Percentiles rank a stretch among this genome's conserved stretches.
Evolutionary conservation across 352 stramenopile genomes (phyloP).

Genomic region (Globisporangium polare): DNA sequence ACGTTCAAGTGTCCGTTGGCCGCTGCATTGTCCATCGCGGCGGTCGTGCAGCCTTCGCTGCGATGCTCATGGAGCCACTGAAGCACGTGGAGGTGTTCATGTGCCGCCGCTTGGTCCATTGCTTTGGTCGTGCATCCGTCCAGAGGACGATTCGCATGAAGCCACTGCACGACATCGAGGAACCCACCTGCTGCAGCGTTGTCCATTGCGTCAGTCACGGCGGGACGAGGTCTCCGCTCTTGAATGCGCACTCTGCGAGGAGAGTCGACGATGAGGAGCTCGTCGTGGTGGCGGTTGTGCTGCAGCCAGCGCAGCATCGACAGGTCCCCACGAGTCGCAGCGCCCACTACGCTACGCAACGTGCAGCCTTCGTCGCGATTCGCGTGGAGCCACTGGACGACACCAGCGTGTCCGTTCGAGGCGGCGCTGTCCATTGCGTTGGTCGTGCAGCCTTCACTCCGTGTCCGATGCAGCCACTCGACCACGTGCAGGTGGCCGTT

Average conservation of each 20-base stretch:
- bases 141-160: background rate
- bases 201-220: background rate
- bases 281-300: background rate
- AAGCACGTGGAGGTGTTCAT: background rate
- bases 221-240: background rate
- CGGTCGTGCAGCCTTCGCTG: background rate
- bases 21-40: slow-evolving; percentile 4
- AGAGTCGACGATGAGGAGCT: background rate
- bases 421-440: background rate
- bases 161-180: background rate
- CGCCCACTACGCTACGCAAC: background rate
- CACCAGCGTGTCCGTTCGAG: background rate
- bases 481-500: slow-evolving; percentile 2
- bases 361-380: slow-evolving; percentile 13
- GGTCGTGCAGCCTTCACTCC: slow-evolving; percentile 3
- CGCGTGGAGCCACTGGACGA: slow-evolving; percentile 28
- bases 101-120: background rate
- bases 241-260: background rate
- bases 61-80: background rate
- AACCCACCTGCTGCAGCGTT: background rate
- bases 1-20: background rate
- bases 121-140: background rate
- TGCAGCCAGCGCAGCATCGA: slow-evolving; percentile 3
- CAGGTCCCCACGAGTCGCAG: slow-evolving; percentile 1
- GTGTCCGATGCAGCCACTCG: background rate